Conservation (phyloP, 2,329 filamentous ascomycete genomes). For the Trichoderma harzianum region DNA sequence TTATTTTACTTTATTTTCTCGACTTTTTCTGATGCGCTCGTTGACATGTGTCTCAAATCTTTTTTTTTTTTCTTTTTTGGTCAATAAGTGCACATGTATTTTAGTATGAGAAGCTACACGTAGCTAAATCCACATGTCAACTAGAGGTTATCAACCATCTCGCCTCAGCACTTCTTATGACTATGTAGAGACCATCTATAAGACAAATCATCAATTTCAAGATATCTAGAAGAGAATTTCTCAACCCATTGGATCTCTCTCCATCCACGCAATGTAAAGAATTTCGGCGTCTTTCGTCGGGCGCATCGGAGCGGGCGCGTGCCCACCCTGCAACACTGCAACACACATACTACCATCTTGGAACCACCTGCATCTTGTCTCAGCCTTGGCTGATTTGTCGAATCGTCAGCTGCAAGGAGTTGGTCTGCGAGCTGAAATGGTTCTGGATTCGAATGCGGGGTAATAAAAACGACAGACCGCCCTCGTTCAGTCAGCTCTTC, state of each 20-base stretch:
- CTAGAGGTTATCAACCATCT: neutral
- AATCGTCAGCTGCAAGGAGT: neutral
- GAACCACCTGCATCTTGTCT: neutral
- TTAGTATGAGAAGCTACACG: neutral
- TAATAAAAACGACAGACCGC: neutral
- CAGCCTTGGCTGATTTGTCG: neutral
- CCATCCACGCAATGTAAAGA: neutral
- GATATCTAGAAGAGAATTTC: accelerated
- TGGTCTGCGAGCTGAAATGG: neutral
- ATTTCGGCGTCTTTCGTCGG: neutral
- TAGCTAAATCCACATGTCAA: neutral
- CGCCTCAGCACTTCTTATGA: neutral
- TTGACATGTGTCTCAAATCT: neutral
- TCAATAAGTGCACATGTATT: neutral
- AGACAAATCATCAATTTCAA: neutral
- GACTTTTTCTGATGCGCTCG: neutral
- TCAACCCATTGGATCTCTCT: neutral
- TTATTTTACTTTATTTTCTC: neutral
- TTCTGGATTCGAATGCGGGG: neutral
- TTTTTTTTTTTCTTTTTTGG: neutral
- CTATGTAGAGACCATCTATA: neutral
- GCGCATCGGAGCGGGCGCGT: neutral
- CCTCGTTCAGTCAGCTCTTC: neutral
- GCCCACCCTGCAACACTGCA: neutral
- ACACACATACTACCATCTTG: too few relatives aligned